Conservation (phyloP, 176 grass and related monocot species). For the Coix lacrymajobi region DNA sequence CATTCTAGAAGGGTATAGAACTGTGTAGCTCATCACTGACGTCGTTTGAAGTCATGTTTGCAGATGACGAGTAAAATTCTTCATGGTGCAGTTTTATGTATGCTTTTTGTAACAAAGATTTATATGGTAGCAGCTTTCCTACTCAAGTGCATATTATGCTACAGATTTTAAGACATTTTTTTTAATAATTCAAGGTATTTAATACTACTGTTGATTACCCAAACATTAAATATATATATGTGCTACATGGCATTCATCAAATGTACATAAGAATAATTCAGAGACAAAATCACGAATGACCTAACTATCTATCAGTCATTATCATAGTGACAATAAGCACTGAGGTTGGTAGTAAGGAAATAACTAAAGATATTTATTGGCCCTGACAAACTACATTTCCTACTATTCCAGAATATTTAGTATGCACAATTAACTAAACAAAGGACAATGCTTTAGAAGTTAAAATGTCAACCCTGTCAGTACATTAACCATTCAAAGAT, state of each 20-base stretch:
- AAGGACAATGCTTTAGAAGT: background rate
- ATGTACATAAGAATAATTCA: background rate
- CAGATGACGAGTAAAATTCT: background rate
- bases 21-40: background rate
- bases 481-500: constrained; percentile 4
- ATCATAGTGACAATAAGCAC: background rate
- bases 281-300: background rate
- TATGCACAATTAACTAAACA: background rate
- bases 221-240: background rate
- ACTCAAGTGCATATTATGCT: background rate
- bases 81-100: background rate
- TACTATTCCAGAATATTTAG: background rate
- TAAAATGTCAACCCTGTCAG: background rate
- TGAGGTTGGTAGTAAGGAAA: background rate
- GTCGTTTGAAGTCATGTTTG: background rate
- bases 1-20: background rate
- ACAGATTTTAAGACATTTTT: background rate
- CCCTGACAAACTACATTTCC: background rate
- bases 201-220: background rate
- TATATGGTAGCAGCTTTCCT: background rate
- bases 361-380: background rate
- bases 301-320: background rate
- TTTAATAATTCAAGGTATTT: background rate
- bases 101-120: background rate
- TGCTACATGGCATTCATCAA: background rate